phyloP scores from a whole-genome alignment of 2,329 filamentous ascomycete genomes.

The Penicillium sp. region DNA sequence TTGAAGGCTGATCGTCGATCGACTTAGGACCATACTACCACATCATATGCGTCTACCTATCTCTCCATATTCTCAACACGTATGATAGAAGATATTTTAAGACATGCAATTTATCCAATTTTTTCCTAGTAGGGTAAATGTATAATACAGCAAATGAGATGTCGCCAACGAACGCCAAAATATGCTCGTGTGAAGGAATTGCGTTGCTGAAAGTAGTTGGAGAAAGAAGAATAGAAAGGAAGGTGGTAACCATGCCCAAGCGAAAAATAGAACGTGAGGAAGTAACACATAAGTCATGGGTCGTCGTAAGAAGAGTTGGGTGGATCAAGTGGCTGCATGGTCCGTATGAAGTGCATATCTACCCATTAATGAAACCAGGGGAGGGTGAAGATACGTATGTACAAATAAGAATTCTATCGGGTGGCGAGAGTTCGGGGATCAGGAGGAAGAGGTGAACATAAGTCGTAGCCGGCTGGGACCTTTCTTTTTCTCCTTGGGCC shows the following conservation, averaged over 20 bases:
- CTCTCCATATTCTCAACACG: neutral
- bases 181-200: neutral
- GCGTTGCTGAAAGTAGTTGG: neutral
- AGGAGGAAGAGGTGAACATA: slow-evolving; percentile 32
- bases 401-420: slow-evolving; percentile 2
- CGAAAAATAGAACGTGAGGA: neutral
- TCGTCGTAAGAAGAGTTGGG: neutral
- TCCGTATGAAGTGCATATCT: neutral
- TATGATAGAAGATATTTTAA: too few species aligned
- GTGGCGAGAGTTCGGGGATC: neutral
- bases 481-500: slow-evolving; percentile 37
- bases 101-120: neutral
- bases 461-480: slow-evolving; percentile 40
- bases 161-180: neutral
- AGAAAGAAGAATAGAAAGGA: neutral
- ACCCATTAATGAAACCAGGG: neutral
- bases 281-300: neutral
- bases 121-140: neutral
- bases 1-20: neutral
- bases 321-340: neutral
- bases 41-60: neutral
- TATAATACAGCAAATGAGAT: neutral
- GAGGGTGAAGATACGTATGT: slow-evolving; percentile 29
- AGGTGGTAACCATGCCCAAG: neutral
- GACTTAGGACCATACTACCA: neutral